These are phyloP conservation scores for Boletales sp. DNA, from an alignment of 768 basidiomycete species.

Conservation along the genomic window DNA sequence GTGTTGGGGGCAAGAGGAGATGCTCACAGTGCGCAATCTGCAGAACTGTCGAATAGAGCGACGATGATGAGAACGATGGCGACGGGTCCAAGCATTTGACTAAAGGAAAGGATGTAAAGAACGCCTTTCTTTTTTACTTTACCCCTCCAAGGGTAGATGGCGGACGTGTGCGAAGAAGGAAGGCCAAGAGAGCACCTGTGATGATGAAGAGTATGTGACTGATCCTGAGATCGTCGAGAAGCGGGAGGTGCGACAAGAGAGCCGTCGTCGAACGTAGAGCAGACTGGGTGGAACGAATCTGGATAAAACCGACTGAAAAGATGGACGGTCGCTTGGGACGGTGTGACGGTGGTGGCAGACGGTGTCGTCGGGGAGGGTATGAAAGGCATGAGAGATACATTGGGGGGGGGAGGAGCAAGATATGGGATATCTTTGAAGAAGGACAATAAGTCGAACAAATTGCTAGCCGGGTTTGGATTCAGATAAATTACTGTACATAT, in stretches of 20 bases:
- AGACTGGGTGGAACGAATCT: constrained; percentile 44
- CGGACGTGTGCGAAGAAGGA: constrained; percentile 52
- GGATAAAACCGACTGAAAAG: constrained; percentile 50
- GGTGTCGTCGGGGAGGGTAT: neutral
- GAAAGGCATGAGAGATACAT: neutral
- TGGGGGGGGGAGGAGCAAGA: neutral
- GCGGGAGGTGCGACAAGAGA: constrained; percentile 50
- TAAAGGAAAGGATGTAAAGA: constrained; percentile 54
- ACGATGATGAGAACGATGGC: constrained; percentile 42
- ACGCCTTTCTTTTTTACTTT: constrained; percentile 55
- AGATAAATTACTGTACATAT: neutral
- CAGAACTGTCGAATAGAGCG: constrained; percentile 40
- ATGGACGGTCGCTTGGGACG: constrained; percentile 39
- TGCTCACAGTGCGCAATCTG: constrained; percentile 49
- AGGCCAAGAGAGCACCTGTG: constrained; percentile 43
- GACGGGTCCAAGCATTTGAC: constrained; percentile 50
- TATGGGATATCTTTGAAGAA: no score
- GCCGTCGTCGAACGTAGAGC: constrained; percentile 49
- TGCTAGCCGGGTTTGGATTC: neutral
- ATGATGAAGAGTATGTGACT: constrained; percentile 45
- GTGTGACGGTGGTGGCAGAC: neutral
- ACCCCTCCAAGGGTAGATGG: constrained; percentile 50
- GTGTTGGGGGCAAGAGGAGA: neutral
- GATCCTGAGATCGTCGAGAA: constrained; percentile 39
- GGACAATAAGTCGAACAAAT: no score